Base-by-base conservation (phyloP, 768 basidiomycete species). In the Boletus subcaerulescens region DNA sequence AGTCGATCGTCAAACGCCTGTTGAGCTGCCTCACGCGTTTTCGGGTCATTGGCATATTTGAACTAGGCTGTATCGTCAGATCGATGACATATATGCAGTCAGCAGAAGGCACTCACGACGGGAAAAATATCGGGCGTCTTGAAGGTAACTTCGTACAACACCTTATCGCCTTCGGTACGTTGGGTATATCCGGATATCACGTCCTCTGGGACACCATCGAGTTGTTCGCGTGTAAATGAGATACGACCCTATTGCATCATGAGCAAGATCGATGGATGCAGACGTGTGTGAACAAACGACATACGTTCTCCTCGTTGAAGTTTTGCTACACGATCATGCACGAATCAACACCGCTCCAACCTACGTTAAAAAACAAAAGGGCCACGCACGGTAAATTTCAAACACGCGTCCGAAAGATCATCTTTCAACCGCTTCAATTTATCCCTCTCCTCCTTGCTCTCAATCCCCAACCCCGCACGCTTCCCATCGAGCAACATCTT, bases 61-160 rank as follows among this genome's bases (percentile, higher is more conserved):
- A 90, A 87, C 90, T 91, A 57, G 18, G 52, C 15, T 14, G 12
- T 11, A 26, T 17, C 2, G 20, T 58, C 48, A 60, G 31, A 36
- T 50, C 15, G 50, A 38, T 7, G 2, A 18, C 14, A 38, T 3
- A 15, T 0, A 13, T 29, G 35, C 1, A 36, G 18, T 20, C 5
- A 5, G 8, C 9, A 15, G 22, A 41, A 14, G 14, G 47, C 5
- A 71, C 82, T 52, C 63, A 89, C 90, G 48, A 93, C 42, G 0
- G 90, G 90, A 72, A 86, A 82, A 60, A 91, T 87, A 61, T 91
- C 90, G 2, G 89, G 89, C 0, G 88, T 89, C 73, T 89, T 91
- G 77, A 80, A 90, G 0, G 90, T 89, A 36, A 89, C 80, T 44
- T 87, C 85, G 69, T 84, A 89, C 11, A 86, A 69, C 50, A 81